These are phyloP conservation scores for Beauveria caledonica DNA, from an alignment of 2,329 filamentous ascomycete genomes.

Conservation along the genomic window DNA sequence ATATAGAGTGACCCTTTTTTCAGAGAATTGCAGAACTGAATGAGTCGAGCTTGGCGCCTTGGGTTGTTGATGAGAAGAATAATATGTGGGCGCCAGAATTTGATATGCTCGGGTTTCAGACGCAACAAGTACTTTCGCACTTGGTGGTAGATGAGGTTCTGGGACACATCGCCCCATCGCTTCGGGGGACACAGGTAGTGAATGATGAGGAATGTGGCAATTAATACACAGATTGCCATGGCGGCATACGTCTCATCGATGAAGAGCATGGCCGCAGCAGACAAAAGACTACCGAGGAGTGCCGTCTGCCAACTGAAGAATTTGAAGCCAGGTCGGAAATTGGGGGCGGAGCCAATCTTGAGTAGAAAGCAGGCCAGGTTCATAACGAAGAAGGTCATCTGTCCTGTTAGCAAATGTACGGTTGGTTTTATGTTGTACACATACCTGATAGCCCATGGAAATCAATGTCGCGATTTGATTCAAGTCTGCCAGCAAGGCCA, in stretches of 20 bases:
- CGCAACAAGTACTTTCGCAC: constrained; percentile 80
- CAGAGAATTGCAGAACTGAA: constrained; percentile 84
- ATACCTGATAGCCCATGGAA: constrained; percentile 76
- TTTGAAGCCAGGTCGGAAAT: constrained; percentile 81
- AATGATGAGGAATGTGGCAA: constrained; percentile 74
- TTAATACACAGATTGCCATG: constrained; percentile 62
- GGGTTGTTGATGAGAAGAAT: constrained; percentile 77
- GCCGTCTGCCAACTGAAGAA: constrained; percentile 86
- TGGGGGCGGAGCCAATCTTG: constrained; percentile 80
- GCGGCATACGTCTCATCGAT: constrained; percentile 76
- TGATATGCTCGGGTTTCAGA: constrained; percentile 81
- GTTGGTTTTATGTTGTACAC: constrained; percentile 12
- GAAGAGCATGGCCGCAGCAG: constrained; percentile 80
- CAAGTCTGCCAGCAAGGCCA: constrained; percentile 74
- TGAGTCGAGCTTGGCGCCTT: constrained; percentile 71
- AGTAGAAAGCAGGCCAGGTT: constrained; percentile 81
- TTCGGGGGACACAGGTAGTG: constrained; percentile 82
- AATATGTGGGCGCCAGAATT: constrained; percentile 88
- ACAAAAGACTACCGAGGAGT: constrained; percentile 63
- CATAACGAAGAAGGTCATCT: constrained; percentile 85
- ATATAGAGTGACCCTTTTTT: constrained; percentile 85
- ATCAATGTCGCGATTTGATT: constrained; percentile 86
- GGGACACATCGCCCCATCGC: constrained; percentile 83
- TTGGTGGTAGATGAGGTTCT: constrained; percentile 78
- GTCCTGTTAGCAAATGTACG: constrained; percentile 9